Percentiles rank a stretch among this genome's conserved stretches.
These are phyloP conservation scores for Ophiosphaerella korrae DNA, from an alignment of 2,329 filamentous ascomycete genomes.

Conservation along the genomic window DNA sequence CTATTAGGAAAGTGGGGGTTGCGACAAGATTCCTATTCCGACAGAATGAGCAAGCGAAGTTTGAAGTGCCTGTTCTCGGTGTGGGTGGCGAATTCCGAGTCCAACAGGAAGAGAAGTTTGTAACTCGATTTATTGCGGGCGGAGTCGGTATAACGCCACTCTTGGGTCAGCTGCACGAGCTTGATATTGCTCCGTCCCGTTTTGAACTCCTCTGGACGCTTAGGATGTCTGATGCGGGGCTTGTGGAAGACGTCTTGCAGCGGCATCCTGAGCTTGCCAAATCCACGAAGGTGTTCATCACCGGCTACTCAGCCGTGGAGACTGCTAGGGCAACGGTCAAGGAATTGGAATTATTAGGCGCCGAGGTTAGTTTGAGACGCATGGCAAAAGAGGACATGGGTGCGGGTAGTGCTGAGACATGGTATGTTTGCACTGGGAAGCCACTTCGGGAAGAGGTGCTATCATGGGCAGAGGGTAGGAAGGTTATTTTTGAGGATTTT, in stretches of 20 bases:
- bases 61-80: slow-evolving; percentile 72
- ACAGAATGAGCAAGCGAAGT: slow-evolving; percentile 56
- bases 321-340: slow-evolving; percentile 33
- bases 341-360: slow-evolving; percentile 40
- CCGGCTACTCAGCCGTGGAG: slow-evolving; percentile 47
- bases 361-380: slow-evolving; percentile 51
- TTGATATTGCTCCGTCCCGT: slow-evolving; percentile 14
- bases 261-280: slow-evolving; percentile 57
- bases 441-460: slow-evolving; percentile 56
- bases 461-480: slow-evolving; percentile 54
- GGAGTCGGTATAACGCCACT: slow-evolving; percentile 86
- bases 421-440: slow-evolving; percentile 65
- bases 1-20: slow-evolving; percentile 69
- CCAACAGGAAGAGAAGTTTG: slow-evolving; percentile 29
- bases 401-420: slow-evolving; percentile 48
- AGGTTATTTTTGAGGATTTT: slow-evolving; percentile 58
- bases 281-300: slow-evolving; percentile 68
- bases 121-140: slow-evolving; percentile 70
- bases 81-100: slow-evolving; percentile 71
- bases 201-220: slow-evolving; percentile 73
- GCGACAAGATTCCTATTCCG: slow-evolving; percentile 70
- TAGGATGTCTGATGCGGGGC: slow-evolving; percentile 62
- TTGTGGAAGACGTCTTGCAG: slow-evolving; percentile 66
- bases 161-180: slow-evolving; percentile 65
- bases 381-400: slow-evolving; percentile 53